These are phyloP conservation scores for Cavenderia fasciculata DNA, from an alignment of 78 protist species.

Conservation along the genomic window DNA sequence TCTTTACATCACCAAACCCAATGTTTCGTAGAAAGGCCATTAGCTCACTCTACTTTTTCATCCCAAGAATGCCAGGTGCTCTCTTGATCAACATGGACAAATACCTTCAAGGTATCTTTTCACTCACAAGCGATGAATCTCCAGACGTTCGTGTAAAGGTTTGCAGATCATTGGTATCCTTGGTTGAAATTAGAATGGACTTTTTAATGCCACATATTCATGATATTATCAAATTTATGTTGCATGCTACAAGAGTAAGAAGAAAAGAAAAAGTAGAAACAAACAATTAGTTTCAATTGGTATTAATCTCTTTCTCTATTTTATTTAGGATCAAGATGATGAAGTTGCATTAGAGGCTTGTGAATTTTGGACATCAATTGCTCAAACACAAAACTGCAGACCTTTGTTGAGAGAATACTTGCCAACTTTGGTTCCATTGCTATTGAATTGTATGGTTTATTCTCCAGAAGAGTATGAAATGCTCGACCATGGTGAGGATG, in stretches of 20 bases:
- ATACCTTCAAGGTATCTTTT: slow-evolving; percentile 63
- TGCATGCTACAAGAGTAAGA: slow-evolving; percentile 41
- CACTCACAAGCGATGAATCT: slow-evolving; percentile 42
- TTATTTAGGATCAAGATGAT: slow-evolving; percentile 81
- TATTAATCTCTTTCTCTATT: too few relatives aligned
- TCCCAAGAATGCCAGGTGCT: slow-evolving; percentile 66
- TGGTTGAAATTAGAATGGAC: slow-evolving; percentile 58
- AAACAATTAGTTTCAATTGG: not conserved
- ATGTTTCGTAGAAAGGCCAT: slow-evolving; percentile 38
- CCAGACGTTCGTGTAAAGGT: slow-evolving; percentile 51
- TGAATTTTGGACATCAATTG: slow-evolving; percentile 90
- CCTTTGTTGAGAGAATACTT: slow-evolving; percentile 27
- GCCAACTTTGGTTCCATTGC: slow-evolving; percentile 65
- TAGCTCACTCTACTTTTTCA: slow-evolving; percentile 34
- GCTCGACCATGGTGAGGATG: slow-evolving; percentile 60
- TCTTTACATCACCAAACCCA: slow-evolving; percentile 22
- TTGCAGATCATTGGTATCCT: slow-evolving; percentile 73
- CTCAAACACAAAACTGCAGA: slow-evolving; percentile 43
- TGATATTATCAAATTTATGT: slow-evolving; percentile 78
- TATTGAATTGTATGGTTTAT: slow-evolving; percentile 86
- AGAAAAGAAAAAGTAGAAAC: not conserved
- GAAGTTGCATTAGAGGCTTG: slow-evolving; percentile 87
- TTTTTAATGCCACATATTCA: slow-evolving; percentile 47
- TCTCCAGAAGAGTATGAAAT: slow-evolving; percentile 53
- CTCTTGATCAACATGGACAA: slow-evolving; percentile 45